phyloP scores from a whole-genome alignment of 1,284 basidiomycete genomes.

The Sporisorium exsertum region DNA sequence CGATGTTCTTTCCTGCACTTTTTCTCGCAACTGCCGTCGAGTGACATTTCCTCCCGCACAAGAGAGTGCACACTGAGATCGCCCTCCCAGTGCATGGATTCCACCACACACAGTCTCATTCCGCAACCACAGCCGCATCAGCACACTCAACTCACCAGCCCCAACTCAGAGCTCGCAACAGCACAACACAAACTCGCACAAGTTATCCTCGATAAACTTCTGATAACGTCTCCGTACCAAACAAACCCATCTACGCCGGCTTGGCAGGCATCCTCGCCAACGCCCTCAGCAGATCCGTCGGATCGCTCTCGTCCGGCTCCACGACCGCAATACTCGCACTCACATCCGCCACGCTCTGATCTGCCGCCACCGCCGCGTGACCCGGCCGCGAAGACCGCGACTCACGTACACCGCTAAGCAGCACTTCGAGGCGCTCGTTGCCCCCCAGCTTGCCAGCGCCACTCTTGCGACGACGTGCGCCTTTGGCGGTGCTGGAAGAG shows the following conservation, averaged over 20 bases:
- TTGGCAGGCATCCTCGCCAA: conserved; percentile 38
- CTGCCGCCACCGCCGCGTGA: conserved; percentile 4
- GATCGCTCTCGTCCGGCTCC: conserved; percentile 54
- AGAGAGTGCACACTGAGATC: too few species aligned
- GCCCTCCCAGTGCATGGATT: too few species aligned
- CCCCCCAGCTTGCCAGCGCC: conserved; percentile 22
- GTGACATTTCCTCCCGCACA: too few species aligned
- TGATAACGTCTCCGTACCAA: too few species aligned
- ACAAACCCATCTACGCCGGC: conserved; percentile 1
- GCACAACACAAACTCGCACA: too few species aligned
- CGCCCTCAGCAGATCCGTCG: conserved; percentile 45
- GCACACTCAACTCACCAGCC: too few species aligned
- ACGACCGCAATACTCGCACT: conserved; percentile 28
- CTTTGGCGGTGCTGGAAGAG: conserved; percentile 28
- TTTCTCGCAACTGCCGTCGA: background rate
- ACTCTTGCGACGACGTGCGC: conserved; percentile 29
- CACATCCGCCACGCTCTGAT: conserved; percentile 32
- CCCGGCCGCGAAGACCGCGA: conserved; percentile 23
- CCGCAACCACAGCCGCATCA: too few species aligned
- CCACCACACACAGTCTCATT: background rate
- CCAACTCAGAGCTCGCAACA: too few species aligned
- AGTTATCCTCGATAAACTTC: too few species aligned
- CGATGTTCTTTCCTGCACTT: background rate
- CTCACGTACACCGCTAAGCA: conserved; percentile 53
- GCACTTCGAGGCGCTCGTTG: conserved; percentile 43